phyloP scores from a whole-genome alignment of 345 rosid species.

The Hibiscus syriacus region DNA sequence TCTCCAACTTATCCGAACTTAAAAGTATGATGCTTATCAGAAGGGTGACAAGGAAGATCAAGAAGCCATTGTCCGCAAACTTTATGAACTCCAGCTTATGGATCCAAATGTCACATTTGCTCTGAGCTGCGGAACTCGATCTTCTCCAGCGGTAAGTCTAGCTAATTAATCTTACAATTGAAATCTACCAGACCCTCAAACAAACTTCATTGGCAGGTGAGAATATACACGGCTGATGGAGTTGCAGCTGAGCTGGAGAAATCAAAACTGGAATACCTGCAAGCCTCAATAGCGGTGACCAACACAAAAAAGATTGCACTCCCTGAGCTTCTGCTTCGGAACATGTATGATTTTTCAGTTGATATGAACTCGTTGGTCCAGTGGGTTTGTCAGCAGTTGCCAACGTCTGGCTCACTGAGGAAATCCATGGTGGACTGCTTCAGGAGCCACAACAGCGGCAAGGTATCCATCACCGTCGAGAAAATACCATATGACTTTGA shows the following conservation, averaged over 20 bases:
- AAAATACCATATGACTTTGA: slow-evolving; percentile 75
- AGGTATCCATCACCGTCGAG: slow-evolving; percentile 44
- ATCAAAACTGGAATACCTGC: slow-evolving; percentile 80
- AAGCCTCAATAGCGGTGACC: slow-evolving; percentile 69
- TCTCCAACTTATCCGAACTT: not conserved
- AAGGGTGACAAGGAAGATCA: slow-evolving; percentile 47
- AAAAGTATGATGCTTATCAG: slow-evolving; percentile 15
- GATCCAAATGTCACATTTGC: slow-evolving; percentile 79
- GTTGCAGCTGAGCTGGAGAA: slow-evolving; percentile 62
- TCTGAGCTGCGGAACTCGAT: slow-evolving; percentile 81
- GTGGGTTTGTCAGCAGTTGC: slow-evolving; percentile 90
- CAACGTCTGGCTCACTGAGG: slow-evolving; percentile 77
- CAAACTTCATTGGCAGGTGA: slow-evolving; percentile 46
- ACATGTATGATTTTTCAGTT: slow-evolving; percentile 43
- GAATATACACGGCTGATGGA: slow-evolving; percentile 73
- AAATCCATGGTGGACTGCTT: slow-evolving; percentile 90
- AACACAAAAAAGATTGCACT: slow-evolving; percentile 54
- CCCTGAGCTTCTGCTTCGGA: slow-evolving; percentile 63
- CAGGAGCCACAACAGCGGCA: slow-evolving; percentile 40
- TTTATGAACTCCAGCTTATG: slow-evolving; percentile 48
- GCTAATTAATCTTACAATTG: not conserved
- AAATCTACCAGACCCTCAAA: too few species aligned
- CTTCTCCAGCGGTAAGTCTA: slow-evolving; percentile 74
- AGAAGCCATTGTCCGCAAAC: slow-evolving; percentile 52
- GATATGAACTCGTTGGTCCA: slow-evolving; percentile 54